Evolutionary conservation across 1,139 yeast species (phyloP).

Genomic region (Candida gigantensis): DNA sequence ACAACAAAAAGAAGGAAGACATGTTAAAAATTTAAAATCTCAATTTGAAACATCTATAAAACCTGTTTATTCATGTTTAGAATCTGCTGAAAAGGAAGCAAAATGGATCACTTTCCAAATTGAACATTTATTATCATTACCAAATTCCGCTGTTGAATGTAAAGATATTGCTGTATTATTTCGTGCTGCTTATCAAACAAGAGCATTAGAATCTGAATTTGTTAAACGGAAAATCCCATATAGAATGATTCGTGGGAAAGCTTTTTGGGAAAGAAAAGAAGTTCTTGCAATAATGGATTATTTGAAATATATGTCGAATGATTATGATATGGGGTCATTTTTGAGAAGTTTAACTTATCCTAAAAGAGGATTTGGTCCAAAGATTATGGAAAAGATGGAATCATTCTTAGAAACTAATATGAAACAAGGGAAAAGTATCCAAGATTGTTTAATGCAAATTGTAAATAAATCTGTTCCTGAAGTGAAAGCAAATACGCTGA

Average conservation of each 20-base stretch:
- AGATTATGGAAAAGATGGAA: slow-evolving; percentile 35
- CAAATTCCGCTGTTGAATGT: slow-evolving; percentile 35
- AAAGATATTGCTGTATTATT: slow-evolving; percentile 72
- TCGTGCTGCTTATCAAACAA: slow-evolving; percentile 59
- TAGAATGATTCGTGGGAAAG: slow-evolving; percentile 64
- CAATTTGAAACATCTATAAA: slow-evolving; percentile 42
- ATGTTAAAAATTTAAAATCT: slow-evolving; percentile 46
- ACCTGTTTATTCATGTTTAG: slow-evolving; percentile 48
- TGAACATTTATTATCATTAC: slow-evolving; percentile 41
- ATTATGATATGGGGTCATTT: slow-evolving; percentile 27
- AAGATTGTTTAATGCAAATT: slow-evolving; percentile 8
- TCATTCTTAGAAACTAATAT: not conserved
- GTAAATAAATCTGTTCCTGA: not conserved
- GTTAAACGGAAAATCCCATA: slow-evolving; percentile 61
- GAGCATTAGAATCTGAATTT: slow-evolving; percentile 63
- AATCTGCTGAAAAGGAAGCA: slow-evolving; percentile 54
- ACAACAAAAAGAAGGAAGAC: slow-evolving; percentile 52
- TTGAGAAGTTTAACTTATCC: slow-evolving; percentile 61
- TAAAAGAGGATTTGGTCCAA: slow-evolving; percentile 70
- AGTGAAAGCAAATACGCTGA: slow-evolving; percentile 4
- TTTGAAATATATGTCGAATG: slow-evolving; percentile 59
- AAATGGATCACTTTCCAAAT: slow-evolving; percentile 60
- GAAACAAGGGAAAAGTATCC: slow-evolving; percentile 1
- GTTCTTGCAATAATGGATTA: slow-evolving; percentile 63
- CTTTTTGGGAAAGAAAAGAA: slow-evolving; percentile 81